Percentiles rank a stretch among this genome's conserved stretches.
Conservation (phyloP, 768 basidiomycete species). For the Leccinum rimulosum region DNA sequence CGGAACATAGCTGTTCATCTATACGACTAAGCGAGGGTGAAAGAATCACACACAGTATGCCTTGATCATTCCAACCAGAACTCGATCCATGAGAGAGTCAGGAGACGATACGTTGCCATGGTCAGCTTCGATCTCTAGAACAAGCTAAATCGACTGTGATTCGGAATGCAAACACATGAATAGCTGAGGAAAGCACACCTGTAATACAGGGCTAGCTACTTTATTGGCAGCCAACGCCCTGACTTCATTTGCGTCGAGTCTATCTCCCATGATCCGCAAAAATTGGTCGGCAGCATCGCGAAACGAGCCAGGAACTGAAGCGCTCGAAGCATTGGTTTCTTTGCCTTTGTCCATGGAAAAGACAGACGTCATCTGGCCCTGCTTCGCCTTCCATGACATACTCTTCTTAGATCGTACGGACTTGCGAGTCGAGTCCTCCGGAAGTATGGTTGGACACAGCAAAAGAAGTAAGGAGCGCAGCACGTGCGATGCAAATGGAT, state of each 20-base stretch:
- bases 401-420: constrained; percentile 82
- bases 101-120: constrained; percentile 53
- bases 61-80: constrained; percentile 74
- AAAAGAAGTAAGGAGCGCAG: constrained; percentile 76
- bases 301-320: constrained; percentile 48
- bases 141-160: constrained; percentile 48
- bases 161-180: constrained; percentile 7
- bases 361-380: constrained; percentile 79
- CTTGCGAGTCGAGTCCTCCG: constrained; percentile 37
- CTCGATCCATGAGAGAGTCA: constrained; percentile 77
- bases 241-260: constrained; percentile 67
- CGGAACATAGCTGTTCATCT: constrained; percentile 2
- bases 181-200: constrained; percentile 43
- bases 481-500: constrained; percentile 91
- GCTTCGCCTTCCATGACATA: constrained; percentile 75
- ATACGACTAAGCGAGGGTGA: not conserved
- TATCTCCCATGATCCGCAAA: constrained; percentile 51
- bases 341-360: constrained; percentile 49
- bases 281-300: constrained; percentile 40
- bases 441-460: constrained; percentile 59
- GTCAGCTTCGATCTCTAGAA: constrained; percentile 80
- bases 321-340: constrained; percentile 26
- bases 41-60: constrained; percentile 48
- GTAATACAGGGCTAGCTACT: constrained; percentile 73
- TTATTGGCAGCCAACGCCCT: constrained; percentile 73